Percentiles rank a stretch among this genome's conserved stretches.
Conservation (phyloP, 2,329 filamentous ascomycete species). For the Colletotrichum destructivum region DNA sequence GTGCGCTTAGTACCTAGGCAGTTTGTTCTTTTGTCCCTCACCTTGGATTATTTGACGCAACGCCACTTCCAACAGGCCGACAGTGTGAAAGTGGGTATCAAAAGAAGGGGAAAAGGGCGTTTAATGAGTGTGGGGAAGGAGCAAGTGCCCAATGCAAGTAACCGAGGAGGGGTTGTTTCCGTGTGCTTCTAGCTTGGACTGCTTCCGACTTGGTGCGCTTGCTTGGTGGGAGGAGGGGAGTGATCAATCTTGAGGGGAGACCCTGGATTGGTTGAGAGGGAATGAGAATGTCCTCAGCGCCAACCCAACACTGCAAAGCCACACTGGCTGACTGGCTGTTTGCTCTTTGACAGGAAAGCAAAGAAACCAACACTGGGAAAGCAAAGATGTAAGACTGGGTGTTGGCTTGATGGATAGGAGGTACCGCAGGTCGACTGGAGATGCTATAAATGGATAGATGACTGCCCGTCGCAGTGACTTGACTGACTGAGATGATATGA, state of each 20-base stretch:
- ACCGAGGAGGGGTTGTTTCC: constrained; percentile 37
- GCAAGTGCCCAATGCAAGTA: constrained; percentile 31
- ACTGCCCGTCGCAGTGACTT: too few species aligned
- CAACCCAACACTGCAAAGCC: not conserved
- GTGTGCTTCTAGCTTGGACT: constrained; percentile 32
- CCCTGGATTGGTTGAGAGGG: not conserved
- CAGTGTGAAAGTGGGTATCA: not conserved
- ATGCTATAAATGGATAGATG: not conserved
- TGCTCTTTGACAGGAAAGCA: too few species aligned
- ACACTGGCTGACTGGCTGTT: not conserved
- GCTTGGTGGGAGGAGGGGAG: not conserved
- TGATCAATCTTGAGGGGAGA: not conserved
- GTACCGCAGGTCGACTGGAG: not conserved
- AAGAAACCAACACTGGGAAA: too few species aligned
- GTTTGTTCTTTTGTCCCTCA: too few species aligned
- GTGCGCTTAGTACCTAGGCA: not conserved
- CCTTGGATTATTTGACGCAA: not conserved
- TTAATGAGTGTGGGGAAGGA: constrained; percentile 42
- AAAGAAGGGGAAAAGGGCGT: constrained; percentile 16
- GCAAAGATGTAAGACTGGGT: not conserved
- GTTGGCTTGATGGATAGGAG: not conserved
- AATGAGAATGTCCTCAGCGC: not conserved
- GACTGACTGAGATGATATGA: constrained; percentile 3
- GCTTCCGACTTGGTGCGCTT: not conserved
- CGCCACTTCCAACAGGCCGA: constrained; percentile 11